Evolutionary conservation across 2,329 filamentous ascomycete genomes (phyloP).

Genomic region (Calonectria multiphialidica): DNA sequence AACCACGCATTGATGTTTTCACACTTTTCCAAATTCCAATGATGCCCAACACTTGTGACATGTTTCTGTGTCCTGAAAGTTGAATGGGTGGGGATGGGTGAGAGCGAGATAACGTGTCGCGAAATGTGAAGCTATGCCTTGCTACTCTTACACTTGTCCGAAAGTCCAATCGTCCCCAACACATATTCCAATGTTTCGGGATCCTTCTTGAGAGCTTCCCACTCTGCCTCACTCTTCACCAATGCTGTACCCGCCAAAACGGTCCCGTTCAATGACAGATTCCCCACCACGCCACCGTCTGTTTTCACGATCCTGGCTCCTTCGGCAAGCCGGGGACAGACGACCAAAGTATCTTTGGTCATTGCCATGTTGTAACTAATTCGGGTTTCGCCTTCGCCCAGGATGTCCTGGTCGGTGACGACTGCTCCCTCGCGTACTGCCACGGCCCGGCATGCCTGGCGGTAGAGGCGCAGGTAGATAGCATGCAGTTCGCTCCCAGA

Average conservation of each 20-base stretch:
- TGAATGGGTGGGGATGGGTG: not conserved
- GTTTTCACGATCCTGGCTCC: conserved; percentile 51
- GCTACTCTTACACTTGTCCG: conserved; percentile 20
- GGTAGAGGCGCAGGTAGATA: conserved; percentile 63
- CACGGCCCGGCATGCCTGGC: conserved; percentile 56
- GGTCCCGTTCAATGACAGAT: conserved; percentile 69
- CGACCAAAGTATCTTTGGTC: conserved; percentile 64
- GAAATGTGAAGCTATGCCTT: not conserved
- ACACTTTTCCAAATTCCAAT: not conserved
- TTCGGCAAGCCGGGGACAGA: conserved; percentile 68
- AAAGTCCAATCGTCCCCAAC: conserved; percentile 47
- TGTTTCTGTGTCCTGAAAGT: not conserved
- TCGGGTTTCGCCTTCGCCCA: conserved; percentile 55
- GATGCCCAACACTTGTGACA: not conserved
- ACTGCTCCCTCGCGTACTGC: conserved; percentile 23
- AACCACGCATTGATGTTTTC: not conserved
- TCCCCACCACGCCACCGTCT: conserved; percentile 53
- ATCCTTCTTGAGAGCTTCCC: conserved; percentile 63
- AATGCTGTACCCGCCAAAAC: conserved; percentile 73
- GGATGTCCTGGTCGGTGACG: conserved; percentile 33
- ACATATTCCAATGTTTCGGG: conserved; percentile 36
- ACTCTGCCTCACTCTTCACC: conserved; percentile 70
- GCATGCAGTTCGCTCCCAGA: conserved; percentile 51
- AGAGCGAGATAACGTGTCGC: not conserved
- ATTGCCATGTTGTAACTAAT: conserved; percentile 76